phyloP scores from a whole-genome alignment of 805 yeast genomes.

The Candida orba region DNA sequence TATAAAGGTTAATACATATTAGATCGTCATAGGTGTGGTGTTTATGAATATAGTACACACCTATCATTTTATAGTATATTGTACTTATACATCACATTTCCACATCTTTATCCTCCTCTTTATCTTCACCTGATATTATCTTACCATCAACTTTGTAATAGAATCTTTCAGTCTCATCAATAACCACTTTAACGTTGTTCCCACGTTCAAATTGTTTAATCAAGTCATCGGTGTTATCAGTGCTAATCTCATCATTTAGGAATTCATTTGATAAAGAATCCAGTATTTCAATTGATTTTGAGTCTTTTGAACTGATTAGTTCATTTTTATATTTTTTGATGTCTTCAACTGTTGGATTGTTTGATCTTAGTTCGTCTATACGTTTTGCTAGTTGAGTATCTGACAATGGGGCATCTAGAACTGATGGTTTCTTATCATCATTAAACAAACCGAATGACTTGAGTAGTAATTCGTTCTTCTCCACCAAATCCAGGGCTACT shows the following conservation, averaged over 20 bases:
- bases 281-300: constrained; percentile 8
- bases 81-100: background rate
- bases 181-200: constrained; percentile 11
- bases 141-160: constrained; percentile 4
- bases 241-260: constrained; percentile 8
- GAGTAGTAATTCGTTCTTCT: constrained; percentile 18
- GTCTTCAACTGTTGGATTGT: constrained; percentile 2
- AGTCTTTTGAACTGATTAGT: background rate
- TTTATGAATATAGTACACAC: too few species aligned
- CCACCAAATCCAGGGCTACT: constrained; percentile 21
- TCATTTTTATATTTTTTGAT: constrained; percentile 6
- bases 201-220: constrained; percentile 12
- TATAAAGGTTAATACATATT: too few species aligned
- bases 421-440: constrained; percentile 5
- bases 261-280: constrained; percentile 16
- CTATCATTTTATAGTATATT: too few species aligned
- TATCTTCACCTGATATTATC: background rate
- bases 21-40: too few species aligned
- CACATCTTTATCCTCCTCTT: background rate
- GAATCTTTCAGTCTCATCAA: constrained; percentile 2
- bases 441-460: constrained; percentile 17
- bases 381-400: constrained; percentile 8
- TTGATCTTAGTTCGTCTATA: constrained; percentile 4
- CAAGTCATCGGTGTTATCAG: constrained; percentile 12
- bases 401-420: constrained; percentile 2